Percentiles rank a stretch among this genome's conserved stretches.
Conservation (phyloP, 176 grass and related monocot species). For the Carex kokanica region DNA sequence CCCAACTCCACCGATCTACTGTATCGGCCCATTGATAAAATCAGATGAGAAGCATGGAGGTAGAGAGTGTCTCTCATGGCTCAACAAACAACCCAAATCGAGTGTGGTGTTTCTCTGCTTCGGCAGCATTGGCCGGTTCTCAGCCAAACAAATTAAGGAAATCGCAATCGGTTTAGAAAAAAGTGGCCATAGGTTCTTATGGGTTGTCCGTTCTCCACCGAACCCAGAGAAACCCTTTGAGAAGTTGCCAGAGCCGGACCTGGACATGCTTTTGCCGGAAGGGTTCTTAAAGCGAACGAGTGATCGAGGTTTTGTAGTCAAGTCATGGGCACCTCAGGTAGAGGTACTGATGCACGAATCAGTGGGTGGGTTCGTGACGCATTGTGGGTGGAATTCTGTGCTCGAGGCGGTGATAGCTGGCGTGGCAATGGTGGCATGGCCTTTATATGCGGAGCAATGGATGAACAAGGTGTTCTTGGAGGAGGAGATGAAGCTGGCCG, state of each 20-base stretch:
- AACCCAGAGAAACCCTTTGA: background rate
- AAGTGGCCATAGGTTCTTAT: constrained; percentile 36
- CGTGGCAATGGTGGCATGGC: constrained; percentile 38
- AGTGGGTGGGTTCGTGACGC: constrained; percentile 26
- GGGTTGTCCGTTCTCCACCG: constrained; percentile 26
- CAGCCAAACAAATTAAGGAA: constrained; percentile 35
- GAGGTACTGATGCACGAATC: constrained; percentile 30
- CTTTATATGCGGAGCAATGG: constrained; percentile 36
- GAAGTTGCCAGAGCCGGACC: background rate
- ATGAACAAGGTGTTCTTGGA: constrained; percentile 45
- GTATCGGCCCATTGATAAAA: constrained; percentile 63
- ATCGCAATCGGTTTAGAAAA: constrained; percentile 37
- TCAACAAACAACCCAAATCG: constrained; percentile 30
- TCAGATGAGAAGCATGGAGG: constrained; percentile 36
- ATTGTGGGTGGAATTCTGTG: constrained; percentile 38
- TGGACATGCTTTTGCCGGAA: constrained; percentile 6
- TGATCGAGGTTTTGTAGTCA: constrained; percentile 30
- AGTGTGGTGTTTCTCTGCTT: constrained; percentile 43
- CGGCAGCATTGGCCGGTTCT: constrained; percentile 35
- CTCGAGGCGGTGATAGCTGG: constrained; percentile 32
- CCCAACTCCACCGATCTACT: constrained; percentile 26
- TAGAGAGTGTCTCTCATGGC: constrained; percentile 37
- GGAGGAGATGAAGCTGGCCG: constrained; percentile 38
- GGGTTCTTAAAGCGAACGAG: constrained; percentile 34
- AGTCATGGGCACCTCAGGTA: constrained; percentile 38